Evolutionary conservation across 2,329 filamentous ascomycete genomes (phyloP).

Genomic region (Ascochyta pisi): DNA sequence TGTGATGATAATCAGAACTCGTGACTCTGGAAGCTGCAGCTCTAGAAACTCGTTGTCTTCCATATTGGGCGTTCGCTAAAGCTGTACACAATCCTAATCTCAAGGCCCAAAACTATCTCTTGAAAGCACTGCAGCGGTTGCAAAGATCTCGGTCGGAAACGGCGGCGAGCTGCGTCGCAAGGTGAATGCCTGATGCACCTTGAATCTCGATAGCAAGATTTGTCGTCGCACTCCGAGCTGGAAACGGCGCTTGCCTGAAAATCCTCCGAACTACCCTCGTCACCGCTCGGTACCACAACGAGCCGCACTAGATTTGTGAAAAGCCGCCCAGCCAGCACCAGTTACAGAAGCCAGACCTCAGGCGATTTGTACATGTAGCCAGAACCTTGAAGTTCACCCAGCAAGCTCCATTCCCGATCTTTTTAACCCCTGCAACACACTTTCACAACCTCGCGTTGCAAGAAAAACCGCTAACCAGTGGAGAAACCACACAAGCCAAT

Average conservation of each 20-base stretch:
- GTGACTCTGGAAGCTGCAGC: slow-evolving; percentile 68
- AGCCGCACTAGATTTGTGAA: no score
- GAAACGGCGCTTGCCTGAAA: slow-evolving; percentile 6
- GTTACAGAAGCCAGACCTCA: no score
- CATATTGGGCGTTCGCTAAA: slow-evolving; percentile 4
- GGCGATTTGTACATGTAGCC: no score
- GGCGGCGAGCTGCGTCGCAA: slow-evolving; percentile 3
- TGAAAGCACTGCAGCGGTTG: background rate
- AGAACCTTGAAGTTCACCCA: no score
- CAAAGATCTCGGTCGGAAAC: background rate
- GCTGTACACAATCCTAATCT: background rate
- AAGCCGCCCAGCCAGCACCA: no score
- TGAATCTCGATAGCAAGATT: background rate
- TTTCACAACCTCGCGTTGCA: background rate
- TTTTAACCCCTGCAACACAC: no score
- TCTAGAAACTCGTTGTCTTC: slow-evolving; percentile 28
- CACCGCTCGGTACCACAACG: no score
- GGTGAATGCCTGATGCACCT: slow-evolving; percentile 7
- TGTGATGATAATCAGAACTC: slow-evolving; percentile 89
- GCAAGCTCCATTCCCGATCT: no score
- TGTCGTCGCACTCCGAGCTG: background rate
- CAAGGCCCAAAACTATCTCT: slow-evolving; percentile 15
- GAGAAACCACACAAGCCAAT: background rate
- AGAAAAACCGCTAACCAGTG: background rate
- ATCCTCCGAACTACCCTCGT: background rate